These are phyloP conservation scores for Neofusicoccum parvum DNA, from an alignment of 2,329 filamentous ascomycete genomes.

Conservation along the genomic window DNA sequence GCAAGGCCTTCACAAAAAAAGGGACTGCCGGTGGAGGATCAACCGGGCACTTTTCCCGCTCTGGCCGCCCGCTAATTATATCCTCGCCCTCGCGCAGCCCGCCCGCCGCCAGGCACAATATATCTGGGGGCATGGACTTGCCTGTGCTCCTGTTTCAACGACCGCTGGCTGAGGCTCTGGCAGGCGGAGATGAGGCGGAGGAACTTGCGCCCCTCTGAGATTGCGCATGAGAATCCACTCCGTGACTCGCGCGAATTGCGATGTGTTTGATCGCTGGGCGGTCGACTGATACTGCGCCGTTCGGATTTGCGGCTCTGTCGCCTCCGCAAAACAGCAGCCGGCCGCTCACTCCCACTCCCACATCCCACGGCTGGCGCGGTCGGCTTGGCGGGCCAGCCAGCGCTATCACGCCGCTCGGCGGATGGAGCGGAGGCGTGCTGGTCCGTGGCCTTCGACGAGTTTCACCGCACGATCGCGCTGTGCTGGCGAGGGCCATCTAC, in stretches of 20 bases:
- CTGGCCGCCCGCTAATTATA: conserved; percentile 10
- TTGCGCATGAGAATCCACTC: conserved; percentile 10
- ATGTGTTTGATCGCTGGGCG: conserved; percentile 13
- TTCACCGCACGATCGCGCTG: conserved; percentile 2
- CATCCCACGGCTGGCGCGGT: neutral
- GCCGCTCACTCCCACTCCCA: neutral
- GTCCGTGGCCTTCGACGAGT: conserved; percentile 4
- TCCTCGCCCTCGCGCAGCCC: neutral
- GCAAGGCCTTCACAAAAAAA: conserved; percentile 8
- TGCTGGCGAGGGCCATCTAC: neutral
- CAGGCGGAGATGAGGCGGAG: conserved; percentile 13
- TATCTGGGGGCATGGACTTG: conserved; percentile 11
- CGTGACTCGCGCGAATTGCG: conserved; percentile 15
- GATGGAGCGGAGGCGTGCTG: conserved; percentile 1
- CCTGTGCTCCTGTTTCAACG: conserved; percentile 10
- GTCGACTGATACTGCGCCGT: conserved; percentile 15
- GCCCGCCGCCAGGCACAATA: conserved; percentile 14
- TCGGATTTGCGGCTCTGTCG: conserved; percentile 9
- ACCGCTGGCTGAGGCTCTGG: neutral
- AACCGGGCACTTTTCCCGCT: conserved; percentile 8
- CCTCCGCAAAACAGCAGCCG: neutral
- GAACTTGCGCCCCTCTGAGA: conserved; percentile 12
- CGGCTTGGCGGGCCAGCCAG: neutral
- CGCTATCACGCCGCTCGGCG: conserved; percentile 1
- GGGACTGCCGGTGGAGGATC: conserved; percentile 8